Base-by-base conservation (phyloP, 2,329 filamentous ascomycete genomes). In the Cladophialophora psammophila region DNA sequence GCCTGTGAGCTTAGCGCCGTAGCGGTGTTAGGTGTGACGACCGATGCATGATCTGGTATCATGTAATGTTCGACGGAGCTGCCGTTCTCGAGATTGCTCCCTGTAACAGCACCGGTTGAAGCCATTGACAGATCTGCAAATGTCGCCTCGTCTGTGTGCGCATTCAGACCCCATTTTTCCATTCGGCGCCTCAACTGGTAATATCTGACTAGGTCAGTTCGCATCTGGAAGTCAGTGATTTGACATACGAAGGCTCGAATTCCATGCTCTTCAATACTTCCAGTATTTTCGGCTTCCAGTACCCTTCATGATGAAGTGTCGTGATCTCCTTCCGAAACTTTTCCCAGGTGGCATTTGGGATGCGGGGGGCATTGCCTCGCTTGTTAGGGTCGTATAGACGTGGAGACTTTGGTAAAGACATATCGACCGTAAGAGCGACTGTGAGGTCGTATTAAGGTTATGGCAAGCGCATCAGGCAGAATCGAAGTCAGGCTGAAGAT, bases 301-400 rank as follows among this genome's bases (percentile, higher is more conserved):
- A 31, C 12, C 55, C n/a, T 31, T 42, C 18, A 40, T 13, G 55
- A 36, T 8, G 35, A 58, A 58, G 35, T 5, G 10, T 36, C 31
- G 36, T n/a, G 20, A 42, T 58, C 36, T 34, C 12, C 10, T 56
- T 31, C 10, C 32, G 32, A 38, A 34, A 36, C 32, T 38, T 9
- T 56, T 56, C 53, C 53, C 53, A 56, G 32, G 32, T 56, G 53
- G 12, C 31, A 36, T 56, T 18, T 18, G 26, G 3, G 34, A 56
- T 56, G 53, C 53, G 53, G n/a, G 53, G 15, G 34, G 53, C 53
- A 56, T 56, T 56, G 53, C 53, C 53, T 36, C 31, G 53, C 31
- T 38, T 56, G 10, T 34, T 3, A 36, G 3, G 13, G 32, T 36
- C n/a, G 4, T 38, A 56, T 32, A 10, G 32, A 36, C 32, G 32